Conservation (phyloP, 1,139 yeast species). For the Candida labiduridarum region DNA sequence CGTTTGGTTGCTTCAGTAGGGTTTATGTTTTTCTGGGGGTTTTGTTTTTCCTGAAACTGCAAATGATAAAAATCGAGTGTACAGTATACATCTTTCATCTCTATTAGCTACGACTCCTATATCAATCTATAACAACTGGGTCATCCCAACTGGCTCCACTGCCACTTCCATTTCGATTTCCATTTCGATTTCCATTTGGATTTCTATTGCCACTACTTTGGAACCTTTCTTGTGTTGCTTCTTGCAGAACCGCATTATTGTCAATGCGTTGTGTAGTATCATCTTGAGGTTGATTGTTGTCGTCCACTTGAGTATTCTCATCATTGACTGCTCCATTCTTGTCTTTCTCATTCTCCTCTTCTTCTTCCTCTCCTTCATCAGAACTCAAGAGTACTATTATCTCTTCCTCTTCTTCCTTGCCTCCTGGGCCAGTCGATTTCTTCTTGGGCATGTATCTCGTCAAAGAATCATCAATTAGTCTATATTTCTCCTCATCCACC, state of each 20-base stretch:
- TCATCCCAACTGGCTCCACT: conserved; percentile 15
- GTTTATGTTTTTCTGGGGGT: too few species aligned
- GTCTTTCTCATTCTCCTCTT: neutral
- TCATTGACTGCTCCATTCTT: neutral
- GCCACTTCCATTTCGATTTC: conserved; percentile 3
- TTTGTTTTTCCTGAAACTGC: too few species aligned
- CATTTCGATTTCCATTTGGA: too few species aligned
- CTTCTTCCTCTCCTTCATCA: conserved; percentile 24
- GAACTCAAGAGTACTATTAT: conserved; percentile 27
- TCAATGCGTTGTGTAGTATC: neutral
- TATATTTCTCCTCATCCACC: conserved; percentile 37
- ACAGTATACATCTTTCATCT: too few species aligned
- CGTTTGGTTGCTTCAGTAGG: too few species aligned
- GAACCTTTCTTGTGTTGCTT: too few species aligned
- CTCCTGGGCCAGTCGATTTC: neutral
- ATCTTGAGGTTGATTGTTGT: too few species aligned
- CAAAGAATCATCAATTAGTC: conserved; percentile 32
- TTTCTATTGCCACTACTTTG: too few species aligned
- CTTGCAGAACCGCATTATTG: too few species aligned
- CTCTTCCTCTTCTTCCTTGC: conserved; percentile 20
- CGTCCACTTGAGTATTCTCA: too few species aligned
- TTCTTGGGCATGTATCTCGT: neutral
- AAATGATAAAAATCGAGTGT: too few species aligned
- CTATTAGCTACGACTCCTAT: neutral
- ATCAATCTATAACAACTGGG: conserved; percentile 9